Conservation (phyloP, 768 basidiomycete genomes). For the Tylopilus sp. region DNA sequence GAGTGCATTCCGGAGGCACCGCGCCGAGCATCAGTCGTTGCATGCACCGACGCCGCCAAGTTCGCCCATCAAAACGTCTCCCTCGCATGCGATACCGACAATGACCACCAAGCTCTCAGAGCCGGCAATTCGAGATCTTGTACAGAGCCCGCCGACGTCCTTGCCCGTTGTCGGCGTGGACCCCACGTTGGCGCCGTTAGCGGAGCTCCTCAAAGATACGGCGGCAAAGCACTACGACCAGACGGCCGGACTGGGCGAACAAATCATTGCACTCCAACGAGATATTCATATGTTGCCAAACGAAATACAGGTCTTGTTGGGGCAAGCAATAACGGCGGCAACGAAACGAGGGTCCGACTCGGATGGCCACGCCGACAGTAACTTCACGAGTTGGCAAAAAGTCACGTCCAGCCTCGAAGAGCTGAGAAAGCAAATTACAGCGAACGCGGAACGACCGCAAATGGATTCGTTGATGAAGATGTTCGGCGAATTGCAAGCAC, state of each 20-base stretch:
- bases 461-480: slow-evolving; percentile 28
- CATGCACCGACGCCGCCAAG: slow-evolving; percentile 9
- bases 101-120: slow-evolving; percentile 16
- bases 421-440: slow-evolving; percentile 14
- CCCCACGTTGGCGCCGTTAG: slow-evolving; percentile 26
- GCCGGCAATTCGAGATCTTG: slow-evolving; percentile 17
- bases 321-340: slow-evolving; percentile 1
- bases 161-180: slow-evolving; percentile 8
- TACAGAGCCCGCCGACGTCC: slow-evolving; percentile 14
- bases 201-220: slow-evolving; percentile 33
- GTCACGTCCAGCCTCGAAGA: slow-evolving; percentile 16
- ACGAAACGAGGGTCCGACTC: slow-evolving; percentile 2
- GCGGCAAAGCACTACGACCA: slow-evolving; percentile 36
- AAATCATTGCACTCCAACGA: slow-evolving; percentile 32
- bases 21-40: neutral
- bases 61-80: slow-evolving; percentile 6
- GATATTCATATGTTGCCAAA: slow-evolving; percentile 29
- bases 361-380: neutral
- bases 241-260: slow-evolving; percentile 31
- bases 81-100: neutral
- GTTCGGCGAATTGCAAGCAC: slow-evolving; percentile 38
- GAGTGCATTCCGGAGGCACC: slow-evolving; percentile 22
- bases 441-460: slow-evolving; percentile 7
- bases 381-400: neutral
- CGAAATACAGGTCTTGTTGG: slow-evolving; percentile 22